Percentiles rank a stretch among this genome's conserved stretches.
These are phyloP conservation scores for Lenwebbia sp. DNA, from an alignment of 345 rosid genomes.

Conservation along the genomic window DNA sequence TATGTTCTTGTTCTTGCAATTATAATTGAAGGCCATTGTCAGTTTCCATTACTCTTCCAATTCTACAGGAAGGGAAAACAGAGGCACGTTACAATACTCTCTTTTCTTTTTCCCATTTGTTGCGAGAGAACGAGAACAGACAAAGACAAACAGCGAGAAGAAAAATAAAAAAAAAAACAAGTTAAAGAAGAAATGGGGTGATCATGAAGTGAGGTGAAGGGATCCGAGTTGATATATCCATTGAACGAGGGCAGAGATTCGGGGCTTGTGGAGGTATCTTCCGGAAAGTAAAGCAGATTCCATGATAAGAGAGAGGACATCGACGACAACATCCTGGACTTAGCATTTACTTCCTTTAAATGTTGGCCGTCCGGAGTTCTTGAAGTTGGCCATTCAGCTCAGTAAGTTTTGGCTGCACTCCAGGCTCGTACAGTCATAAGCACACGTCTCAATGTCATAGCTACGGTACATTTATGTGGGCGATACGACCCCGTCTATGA, in stretches of 20 bases:
- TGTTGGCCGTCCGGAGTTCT: constrained; percentile 14
- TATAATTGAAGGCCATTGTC: neutral
- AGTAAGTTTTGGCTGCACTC: constrained; percentile 69
- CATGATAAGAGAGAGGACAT: constrained; percentile 39
- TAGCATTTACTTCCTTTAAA: constrained; percentile 68
- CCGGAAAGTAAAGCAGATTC: constrained; percentile 91
- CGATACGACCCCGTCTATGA: neutral
- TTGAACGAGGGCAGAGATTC: neutral
- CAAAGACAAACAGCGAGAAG: neutral
- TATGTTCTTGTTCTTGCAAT: neutral
- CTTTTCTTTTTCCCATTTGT: neutral
- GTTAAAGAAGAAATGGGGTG: too few relatives aligned
- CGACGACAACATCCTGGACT: neutral
- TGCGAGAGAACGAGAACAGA: neutral
- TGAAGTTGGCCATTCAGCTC: constrained; percentile 51
- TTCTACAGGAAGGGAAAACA: neutral
- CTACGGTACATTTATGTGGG: neutral
- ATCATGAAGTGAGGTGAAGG: too few relatives aligned
- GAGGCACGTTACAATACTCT: neutral
- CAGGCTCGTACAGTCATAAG: constrained; percentile 72
- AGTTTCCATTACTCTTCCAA: neutral
- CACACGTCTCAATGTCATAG: neutral
- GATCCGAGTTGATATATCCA: too few relatives aligned
- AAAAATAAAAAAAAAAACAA: too few relatives aligned
- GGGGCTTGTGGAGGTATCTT: constrained; percentile 61